Conservation (phyloP, 192 early-diverging fungal species). For the Coemansia sp. region DNA sequence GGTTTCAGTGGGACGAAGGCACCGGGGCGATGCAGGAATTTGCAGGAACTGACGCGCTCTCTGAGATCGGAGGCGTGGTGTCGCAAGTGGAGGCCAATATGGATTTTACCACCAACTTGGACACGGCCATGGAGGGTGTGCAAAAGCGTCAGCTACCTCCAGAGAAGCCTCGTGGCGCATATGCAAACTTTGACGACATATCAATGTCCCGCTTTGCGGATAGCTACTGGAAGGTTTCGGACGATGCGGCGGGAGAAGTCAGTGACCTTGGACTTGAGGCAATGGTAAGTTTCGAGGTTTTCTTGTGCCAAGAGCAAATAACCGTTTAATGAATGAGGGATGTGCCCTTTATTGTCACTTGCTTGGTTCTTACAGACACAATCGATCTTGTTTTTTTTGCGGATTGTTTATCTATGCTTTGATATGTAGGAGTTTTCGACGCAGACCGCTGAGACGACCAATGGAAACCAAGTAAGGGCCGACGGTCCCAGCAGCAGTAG, state of each 20-base stretch:
- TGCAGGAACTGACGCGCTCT: constrained; percentile 15
- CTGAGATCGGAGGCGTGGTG: constrained; percentile 38
- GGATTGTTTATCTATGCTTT: constrained; percentile 9
- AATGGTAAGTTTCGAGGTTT: constrained; percentile 19
- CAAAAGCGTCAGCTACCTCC: constrained; percentile 2
- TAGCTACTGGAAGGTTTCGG: constrained; percentile 29
- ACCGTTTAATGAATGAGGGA: background rate
- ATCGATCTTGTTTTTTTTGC: background rate
- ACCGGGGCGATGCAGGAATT: constrained; percentile 26
- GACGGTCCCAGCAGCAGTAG: background rate
- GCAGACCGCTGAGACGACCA: constrained; percentile 17
- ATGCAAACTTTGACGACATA: constrained; percentile 15
- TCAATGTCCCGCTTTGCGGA: constrained; percentile 33
- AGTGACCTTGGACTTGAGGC: constrained; percentile 17
- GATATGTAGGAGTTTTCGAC: constrained; percentile 34
- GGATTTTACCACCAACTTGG: constrained; percentile 38
- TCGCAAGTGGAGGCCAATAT: constrained; percentile 36
- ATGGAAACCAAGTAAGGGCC: background rate
- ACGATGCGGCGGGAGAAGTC: background rate
- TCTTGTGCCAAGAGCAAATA: background rate
- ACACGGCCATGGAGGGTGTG: constrained; percentile 36
- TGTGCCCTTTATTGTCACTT: too few relatives aligned
- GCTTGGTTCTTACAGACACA: background rate
- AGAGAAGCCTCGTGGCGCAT: background rate
- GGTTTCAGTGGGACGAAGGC: constrained; percentile 1